phyloP scores from a whole-genome alignment of 805 yeast species.

The Hanseniaspora singularis region DNA sequence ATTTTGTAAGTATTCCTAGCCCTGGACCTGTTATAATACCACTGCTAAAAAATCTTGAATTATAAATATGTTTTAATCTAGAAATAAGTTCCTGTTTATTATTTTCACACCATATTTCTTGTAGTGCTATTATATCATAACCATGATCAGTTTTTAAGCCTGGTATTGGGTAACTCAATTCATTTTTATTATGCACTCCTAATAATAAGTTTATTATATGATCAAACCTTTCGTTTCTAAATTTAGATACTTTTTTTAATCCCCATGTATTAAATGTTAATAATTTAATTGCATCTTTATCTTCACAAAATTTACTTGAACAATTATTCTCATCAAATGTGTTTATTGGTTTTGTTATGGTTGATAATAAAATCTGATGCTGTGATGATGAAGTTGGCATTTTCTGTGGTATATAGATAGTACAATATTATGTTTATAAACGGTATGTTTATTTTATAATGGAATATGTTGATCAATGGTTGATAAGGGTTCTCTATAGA shows the following conservation, averaged over 20 bases:
- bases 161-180: constrained; percentile 17
- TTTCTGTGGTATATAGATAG: no score
- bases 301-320: no score
- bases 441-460: no score
- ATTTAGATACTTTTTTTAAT: constrained; percentile 66
- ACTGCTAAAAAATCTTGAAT: constrained; percentile 56
- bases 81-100: constrained; percentile 62
- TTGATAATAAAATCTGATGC: no score
- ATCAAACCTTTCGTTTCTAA: constrained; percentile 47
- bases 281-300: constrained; percentile 28
- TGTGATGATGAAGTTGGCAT: no score
- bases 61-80: constrained; percentile 38
- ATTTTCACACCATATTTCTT: constrained; percentile 80
- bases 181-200: constrained; percentile 16
- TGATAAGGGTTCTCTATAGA: no score
- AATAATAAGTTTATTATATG: constrained; percentile 65
- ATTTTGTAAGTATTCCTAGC: constrained; percentile 65
- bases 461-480: no score
- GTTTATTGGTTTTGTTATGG: no score
- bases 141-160: constrained; percentile 21
- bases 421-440: no score
- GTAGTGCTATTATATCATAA: constrained; percentile 84
- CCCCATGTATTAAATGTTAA: constrained; percentile 85
- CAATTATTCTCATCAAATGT: no score
- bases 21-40: constrained; percentile 94